Evolutionary conservation across 805 yeast genomes (phyloP).

Genomic region (Spathaspora gorwiae): DNA sequence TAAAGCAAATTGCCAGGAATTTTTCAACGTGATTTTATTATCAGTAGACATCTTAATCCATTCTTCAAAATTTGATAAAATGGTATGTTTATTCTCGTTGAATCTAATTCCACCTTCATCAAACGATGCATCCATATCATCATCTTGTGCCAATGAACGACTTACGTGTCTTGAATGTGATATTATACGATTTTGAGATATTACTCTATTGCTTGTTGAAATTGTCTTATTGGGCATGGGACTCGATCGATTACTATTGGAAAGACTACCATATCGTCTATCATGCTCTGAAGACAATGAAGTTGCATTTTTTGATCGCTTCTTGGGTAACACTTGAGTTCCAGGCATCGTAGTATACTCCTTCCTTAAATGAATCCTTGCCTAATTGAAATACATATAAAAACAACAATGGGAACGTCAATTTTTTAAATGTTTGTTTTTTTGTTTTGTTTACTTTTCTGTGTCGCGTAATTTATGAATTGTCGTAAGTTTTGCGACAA

Average conservation of each 20-base stretch:
- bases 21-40: constrained; percentile 45
- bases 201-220: constrained; percentile 1
- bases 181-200: constrained; percentile 7
- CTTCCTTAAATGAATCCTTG: too few species aligned
- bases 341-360: not conserved
- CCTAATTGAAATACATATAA: too few species aligned
- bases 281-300: not conserved
- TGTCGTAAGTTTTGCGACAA: too few species aligned
- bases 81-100: constrained; percentile 39
- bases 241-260: not conserved
- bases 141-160: constrained; percentile 15
- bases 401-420: too few species aligned
- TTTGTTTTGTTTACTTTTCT: too few species aligned
- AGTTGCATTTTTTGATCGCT: constrained; percentile 1
- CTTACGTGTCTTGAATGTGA: constrained; percentile 14
- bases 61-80: constrained; percentile 43
- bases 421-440: too few species aligned
- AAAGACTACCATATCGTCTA: not conserved
- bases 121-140: constrained; percentile 16
- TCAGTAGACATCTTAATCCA: constrained; percentile 47
- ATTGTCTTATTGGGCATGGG: not conserved
- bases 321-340: constrained; percentile 4
- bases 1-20: constrained; percentile 48
- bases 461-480: too few species aligned
- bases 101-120: constrained; percentile 39